Evolutionary conservation across 371 early-diverging fungal species (phyloP).

Genomic region (Lichtheimia ornata): DNA sequence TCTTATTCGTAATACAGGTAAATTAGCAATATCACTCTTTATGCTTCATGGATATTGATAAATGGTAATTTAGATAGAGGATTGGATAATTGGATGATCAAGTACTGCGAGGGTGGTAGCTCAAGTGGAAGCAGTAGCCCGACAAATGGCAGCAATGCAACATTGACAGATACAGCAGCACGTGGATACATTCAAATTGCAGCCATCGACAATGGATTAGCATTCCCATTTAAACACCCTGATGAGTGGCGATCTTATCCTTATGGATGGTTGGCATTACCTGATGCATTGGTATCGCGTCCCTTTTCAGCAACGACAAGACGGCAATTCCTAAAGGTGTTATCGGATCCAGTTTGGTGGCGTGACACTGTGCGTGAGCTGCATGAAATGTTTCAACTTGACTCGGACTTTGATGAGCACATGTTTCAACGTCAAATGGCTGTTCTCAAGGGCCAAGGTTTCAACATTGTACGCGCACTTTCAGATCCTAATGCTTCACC

Average conservation of each 20-base stretch:
- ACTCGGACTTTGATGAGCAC: slow-evolving; percentile 75
- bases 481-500: slow-evolving; percentile 59
- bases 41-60: not conserved
- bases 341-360: slow-evolving; percentile 84
- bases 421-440: slow-evolving; percentile 84
- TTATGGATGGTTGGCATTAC: slow-evolving; percentile 84
- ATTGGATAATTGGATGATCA: slow-evolving; percentile 92
- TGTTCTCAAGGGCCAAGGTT: slow-evolving; percentile 86
- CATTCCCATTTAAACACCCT: slow-evolving; percentile 93
- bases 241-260: slow-evolving; percentile 90
- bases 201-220: slow-evolving; percentile 92
- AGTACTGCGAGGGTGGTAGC: slow-evolving; percentile 50
- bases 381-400: slow-evolving; percentile 64
- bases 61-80: slow-evolving; percentile 63
- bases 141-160: slow-evolving; percentile 24
- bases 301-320: slow-evolving; percentile 76
- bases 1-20: slow-evolving; percentile 89
- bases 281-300: slow-evolving; percentile 50
- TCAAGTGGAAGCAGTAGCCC: slow-evolving; percentile 26
- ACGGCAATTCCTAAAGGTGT: slow-evolving; percentile 61
- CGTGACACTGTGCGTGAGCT: slow-evolving; percentile 68
- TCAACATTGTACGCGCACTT: slow-evolving; percentile 75
- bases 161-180: slow-evolving; percentile 12
- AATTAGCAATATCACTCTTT: not conserved
- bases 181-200: slow-evolving; percentile 62